Conservation (phyloP, 2,329 filamentous ascomycete genomes). For the Hirsutella thompsonii region DNA sequence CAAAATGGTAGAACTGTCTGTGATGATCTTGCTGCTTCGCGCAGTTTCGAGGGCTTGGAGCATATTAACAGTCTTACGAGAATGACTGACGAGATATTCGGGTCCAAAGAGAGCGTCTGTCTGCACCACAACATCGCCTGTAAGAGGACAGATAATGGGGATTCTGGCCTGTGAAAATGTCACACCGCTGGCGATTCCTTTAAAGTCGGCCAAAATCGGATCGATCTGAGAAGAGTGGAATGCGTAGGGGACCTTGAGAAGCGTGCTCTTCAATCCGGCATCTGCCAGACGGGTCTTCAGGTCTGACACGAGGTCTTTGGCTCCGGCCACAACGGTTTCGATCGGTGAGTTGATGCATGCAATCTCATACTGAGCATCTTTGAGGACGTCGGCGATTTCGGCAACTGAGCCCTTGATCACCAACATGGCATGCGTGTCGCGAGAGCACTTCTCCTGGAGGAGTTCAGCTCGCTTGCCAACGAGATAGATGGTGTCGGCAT, state of each 20-base stretch:
- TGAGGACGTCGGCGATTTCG: conserved; percentile 13
- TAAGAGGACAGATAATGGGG: background rate
- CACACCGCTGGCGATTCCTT: background rate
- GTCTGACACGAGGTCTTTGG: background rate
- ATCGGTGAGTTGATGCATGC: conserved; percentile 50
- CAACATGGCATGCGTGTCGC: conserved; percentile 16
- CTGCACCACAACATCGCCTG: background rate
- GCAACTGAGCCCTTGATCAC: conserved; percentile 11
- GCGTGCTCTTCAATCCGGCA: conserved; percentile 14
- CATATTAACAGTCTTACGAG: conserved; percentile 1
- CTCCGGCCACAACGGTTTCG: conserved; percentile 29
- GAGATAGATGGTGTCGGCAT: conserved; percentile 44
- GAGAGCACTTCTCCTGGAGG: conserved; percentile 38
- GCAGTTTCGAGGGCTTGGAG: background rate
- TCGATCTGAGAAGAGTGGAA: conserved; percentile 2
- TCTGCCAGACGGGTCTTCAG: conserved; percentile 13
- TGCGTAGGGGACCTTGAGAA: conserved; percentile 12
- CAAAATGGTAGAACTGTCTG: background rate
- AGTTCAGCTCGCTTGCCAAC: conserved; percentile 44
- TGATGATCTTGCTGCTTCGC: background rate
- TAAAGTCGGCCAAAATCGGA: background rate
- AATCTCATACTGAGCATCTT: conserved; percentile 10
- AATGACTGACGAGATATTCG: conserved; percentile 1
- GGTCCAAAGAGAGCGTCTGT: conserved; percentile 1
- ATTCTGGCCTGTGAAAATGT: conserved; percentile 1